phyloP scores from a whole-genome alignment of 2,329 filamentous ascomycete genomes.

The Pestalotiopsis sp. region DNA sequence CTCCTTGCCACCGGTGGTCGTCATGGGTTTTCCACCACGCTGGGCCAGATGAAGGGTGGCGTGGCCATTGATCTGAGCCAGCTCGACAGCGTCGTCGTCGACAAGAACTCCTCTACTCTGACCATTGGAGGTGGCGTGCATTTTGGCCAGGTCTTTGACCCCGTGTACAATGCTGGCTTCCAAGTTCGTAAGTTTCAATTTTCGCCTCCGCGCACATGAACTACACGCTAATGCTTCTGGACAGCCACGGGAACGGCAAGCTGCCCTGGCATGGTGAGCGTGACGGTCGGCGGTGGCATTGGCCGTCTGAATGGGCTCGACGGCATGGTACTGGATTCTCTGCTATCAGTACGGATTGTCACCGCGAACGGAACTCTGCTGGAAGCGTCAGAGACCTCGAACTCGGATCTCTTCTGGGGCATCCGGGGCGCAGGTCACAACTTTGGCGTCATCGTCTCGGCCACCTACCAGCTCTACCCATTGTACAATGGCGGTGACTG shows the following conservation, averaged over 20 bases:
- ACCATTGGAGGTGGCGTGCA: constrained; percentile 13
- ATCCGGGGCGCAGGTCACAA: constrained; percentile 25
- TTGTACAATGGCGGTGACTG: neutral
- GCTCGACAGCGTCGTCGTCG: constrained; percentile 26
- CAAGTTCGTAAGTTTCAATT: constrained; percentile 19
- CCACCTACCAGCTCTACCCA: constrained; percentile 12
- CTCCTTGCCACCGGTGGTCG: constrained; percentile 34
- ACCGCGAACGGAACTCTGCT: constrained; percentile 22
- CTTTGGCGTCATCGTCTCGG: constrained; percentile 22
- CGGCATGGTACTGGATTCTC: constrained; percentile 25
- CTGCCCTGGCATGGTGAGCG: constrained; percentile 20
- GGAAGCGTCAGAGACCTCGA: constrained; percentile 13
- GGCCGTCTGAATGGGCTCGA: constrained; percentile 20
- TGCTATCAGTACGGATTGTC: constrained; percentile 27
- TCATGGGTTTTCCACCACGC: constrained; percentile 31
- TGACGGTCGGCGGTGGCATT: constrained; percentile 21
- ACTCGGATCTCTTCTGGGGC: constrained; percentile 25
- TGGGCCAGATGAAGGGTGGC: constrained; percentile 25
- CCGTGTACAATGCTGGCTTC: constrained; percentile 18
- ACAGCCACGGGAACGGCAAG: constrained; percentile 16
- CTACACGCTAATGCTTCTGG: neutral
- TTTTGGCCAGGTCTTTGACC: constrained; percentile 9
- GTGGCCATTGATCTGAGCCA: constrained; percentile 31
- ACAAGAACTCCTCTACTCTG: constrained; percentile 19
- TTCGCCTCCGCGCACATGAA: neutral